A percentile compares a stretch with the other conserved stretches of the same genome.
Conservation (phyloP, 1,284 basidiomycete genomes). For the Rhodotorula sp. region DNA sequence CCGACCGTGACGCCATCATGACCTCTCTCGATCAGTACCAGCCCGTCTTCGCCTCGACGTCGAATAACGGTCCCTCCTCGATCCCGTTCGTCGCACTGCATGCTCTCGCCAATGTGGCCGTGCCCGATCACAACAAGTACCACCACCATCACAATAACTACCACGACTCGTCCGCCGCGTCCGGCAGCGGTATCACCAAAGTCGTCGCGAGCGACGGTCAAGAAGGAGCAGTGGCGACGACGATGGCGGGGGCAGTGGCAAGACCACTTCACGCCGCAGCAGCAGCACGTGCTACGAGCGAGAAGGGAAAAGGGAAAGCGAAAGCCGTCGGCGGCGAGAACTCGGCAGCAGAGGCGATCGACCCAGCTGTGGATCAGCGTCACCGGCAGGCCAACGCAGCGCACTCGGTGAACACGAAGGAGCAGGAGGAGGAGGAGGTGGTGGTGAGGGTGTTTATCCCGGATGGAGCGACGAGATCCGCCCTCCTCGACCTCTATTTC, state of each 20-base stretch:
- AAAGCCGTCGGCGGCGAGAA: too few relatives aligned
- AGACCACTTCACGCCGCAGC: too few relatives aligned
- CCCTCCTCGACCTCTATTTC: constrained; percentile 36
- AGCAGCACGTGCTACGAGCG: too few relatives aligned
- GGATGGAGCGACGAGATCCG: constrained; percentile 14
- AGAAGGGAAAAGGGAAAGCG: too few relatives aligned
- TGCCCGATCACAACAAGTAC: neutral
- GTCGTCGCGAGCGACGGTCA: neutral
- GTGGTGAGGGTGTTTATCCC: constrained; percentile 1
- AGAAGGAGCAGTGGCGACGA: neutral
- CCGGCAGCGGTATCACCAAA: neutral
- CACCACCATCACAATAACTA: too few relatives aligned
- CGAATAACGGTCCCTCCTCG: neutral
- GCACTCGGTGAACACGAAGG: too few relatives aligned
- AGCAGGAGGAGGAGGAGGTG: too few relatives aligned
- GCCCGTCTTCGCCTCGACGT: neutral
- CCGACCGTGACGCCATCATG: neutral
- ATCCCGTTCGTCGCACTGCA: constrained; percentile 1
- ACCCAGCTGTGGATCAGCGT: too few relatives aligned
- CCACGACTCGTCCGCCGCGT: too few relatives aligned
- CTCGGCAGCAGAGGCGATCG: too few relatives aligned
- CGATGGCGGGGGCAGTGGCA: too few relatives aligned
- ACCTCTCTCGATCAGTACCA: neutral
- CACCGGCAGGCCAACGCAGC: too few relatives aligned
- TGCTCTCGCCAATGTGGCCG: constrained; percentile 8